phyloP scores from a whole-genome alignment of 2,329 filamentous ascomycete genomes.

The Pezicula radicicola region DNA sequence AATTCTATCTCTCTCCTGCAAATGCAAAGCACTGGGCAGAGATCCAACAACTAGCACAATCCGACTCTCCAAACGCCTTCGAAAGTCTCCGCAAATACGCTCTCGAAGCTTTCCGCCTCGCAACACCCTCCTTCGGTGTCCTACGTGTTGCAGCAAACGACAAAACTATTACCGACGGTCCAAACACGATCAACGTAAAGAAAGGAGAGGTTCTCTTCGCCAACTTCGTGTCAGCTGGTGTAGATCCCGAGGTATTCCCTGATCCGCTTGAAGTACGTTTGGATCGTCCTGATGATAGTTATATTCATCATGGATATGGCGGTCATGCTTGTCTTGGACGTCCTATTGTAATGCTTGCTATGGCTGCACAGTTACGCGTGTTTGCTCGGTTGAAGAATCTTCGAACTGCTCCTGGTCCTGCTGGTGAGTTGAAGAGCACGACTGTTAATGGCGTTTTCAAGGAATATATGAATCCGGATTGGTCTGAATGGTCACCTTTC shows the following conservation, averaged over 20 bases:
- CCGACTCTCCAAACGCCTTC: constrained; percentile 52
- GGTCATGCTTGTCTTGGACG: constrained; percentile 61
- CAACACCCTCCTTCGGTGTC: constrained; percentile 59
- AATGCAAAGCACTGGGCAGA: constrained; percentile 52
- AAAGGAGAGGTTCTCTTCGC: constrained; percentile 61
- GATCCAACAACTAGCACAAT: constrained; percentile 56
- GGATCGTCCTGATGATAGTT: constrained; percentile 57
- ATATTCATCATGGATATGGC: constrained; percentile 62
- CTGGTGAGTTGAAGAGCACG: background rate
- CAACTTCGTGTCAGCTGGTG: constrained; percentile 54
- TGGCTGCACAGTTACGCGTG: background rate
- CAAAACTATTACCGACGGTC: constrained; percentile 48
- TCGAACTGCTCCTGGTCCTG: background rate
- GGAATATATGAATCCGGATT: background rate
- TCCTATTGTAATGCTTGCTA: constrained; percentile 29
- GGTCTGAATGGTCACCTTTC: background rate
- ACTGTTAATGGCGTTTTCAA: background rate
- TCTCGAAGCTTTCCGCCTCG: constrained; percentile 66
- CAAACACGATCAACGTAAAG: constrained; percentile 41
- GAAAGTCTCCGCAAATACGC: constrained; percentile 63
- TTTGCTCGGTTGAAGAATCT: background rate
- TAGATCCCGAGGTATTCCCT: constrained; percentile 57
- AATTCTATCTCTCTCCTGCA: constrained; percentile 62
- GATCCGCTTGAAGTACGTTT: constrained; percentile 59
- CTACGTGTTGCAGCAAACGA: constrained; percentile 48